Conservation (phyloP, 352 stramenopile genomes). For the Pythium insidiosum region DNA sequence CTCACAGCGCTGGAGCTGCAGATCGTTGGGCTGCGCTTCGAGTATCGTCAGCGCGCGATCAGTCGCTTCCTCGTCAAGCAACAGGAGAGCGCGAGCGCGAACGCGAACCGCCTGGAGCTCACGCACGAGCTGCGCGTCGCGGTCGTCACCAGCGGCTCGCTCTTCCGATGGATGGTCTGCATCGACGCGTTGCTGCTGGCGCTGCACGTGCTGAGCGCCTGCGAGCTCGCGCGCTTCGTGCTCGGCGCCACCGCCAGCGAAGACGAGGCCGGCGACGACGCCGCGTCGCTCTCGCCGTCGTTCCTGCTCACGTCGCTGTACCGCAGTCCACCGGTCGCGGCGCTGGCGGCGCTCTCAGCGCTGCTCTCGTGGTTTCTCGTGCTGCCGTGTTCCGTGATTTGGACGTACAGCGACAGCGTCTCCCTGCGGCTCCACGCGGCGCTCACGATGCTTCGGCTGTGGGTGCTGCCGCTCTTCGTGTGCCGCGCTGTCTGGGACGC, state of each 20-base stretch:
- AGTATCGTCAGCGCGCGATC: conserved; percentile 12
- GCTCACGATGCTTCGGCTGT: conserved; percentile 27
- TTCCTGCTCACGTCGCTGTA: conserved; percentile 18
- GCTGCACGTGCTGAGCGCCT: conserved; percentile 18
- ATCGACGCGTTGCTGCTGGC: conserved; percentile 27
- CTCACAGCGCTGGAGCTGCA: conserved; percentile 14
- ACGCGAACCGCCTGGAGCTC: conserved; percentile 18
- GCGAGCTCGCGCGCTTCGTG: conserved; percentile 25
- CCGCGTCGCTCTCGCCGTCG: conserved; percentile 19
- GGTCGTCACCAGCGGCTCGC: conserved; percentile 27
- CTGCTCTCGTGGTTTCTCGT: conserved; percentile 46
- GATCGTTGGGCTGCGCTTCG: conserved; percentile 12
- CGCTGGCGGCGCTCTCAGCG: conserved; percentile 26
- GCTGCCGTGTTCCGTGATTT: conserved; percentile 24
- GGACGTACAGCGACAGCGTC: conserved; percentile 16
- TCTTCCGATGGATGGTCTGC: conserved; percentile 39
- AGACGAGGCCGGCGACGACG: conserved; percentile 21
- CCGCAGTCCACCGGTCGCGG: conserved; percentile 23
- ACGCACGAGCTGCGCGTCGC: conserved; percentile 28
- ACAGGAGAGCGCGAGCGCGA: conserved; percentile 24
- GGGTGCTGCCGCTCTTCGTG: conserved; percentile 23
- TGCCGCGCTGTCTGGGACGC: conserved; percentile 32
- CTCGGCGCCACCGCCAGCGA: conserved; percentile 11
- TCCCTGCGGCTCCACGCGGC: conserved; percentile 18
- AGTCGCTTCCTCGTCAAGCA: conserved; percentile 18